These are phyloP conservation scores for Sugiyamaella chiloensis DNA, from an alignment of 805 yeast genomes.

Conservation along the genomic window DNA sequence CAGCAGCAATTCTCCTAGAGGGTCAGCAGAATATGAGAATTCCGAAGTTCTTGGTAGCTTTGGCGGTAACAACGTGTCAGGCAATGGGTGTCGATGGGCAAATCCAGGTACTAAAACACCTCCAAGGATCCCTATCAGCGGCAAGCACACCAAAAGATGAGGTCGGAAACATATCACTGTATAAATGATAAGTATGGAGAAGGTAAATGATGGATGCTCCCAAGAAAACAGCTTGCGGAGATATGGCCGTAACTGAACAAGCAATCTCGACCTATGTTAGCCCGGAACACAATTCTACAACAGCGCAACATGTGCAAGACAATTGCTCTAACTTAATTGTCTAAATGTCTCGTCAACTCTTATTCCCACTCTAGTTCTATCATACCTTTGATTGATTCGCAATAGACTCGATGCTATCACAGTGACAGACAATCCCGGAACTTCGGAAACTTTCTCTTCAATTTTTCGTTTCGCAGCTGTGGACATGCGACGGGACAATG, in stretches of 20 bases:
- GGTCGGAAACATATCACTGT: slow-evolving; percentile 73
- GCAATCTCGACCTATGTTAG: slow-evolving; percentile 4
- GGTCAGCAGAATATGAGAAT: not conserved
- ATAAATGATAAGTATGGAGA: slow-evolving; percentile 56
- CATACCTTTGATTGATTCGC: slow-evolving; percentile 9
- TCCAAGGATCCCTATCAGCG: slow-evolving; percentile 52
- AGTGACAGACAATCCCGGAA: slow-evolving; percentile 57
- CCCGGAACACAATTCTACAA: not conserved
- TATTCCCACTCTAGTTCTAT: too few relatives aligned
- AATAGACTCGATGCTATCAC: slow-evolving; percentile 56
- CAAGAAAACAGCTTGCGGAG: slow-evolving; percentile 56
- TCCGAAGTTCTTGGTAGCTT: slow-evolving; percentile 22
- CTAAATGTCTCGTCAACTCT: too few relatives aligned
- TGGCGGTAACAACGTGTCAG: slow-evolving; percentile 28
- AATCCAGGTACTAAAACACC: slow-evolving; percentile 71
- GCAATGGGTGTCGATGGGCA: slow-evolving; percentile 58
- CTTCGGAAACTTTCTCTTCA: slow-evolving; percentile 18
- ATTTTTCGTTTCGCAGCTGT: not conserved
- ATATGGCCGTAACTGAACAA: slow-evolving; percentile 4
- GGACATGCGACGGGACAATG: slow-evolving; percentile 6
- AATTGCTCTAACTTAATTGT: too few relatives aligned
- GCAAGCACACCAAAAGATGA: slow-evolving; percentile 59
- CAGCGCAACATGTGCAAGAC: too few relatives aligned
- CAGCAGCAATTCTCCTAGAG: slow-evolving; percentile 1
- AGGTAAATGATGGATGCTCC: slow-evolving; percentile 70